Evolutionary conservation across 441 rosid genomes (phyloP).

Genomic region (Cnidoscolus chayamansa): DNA sequence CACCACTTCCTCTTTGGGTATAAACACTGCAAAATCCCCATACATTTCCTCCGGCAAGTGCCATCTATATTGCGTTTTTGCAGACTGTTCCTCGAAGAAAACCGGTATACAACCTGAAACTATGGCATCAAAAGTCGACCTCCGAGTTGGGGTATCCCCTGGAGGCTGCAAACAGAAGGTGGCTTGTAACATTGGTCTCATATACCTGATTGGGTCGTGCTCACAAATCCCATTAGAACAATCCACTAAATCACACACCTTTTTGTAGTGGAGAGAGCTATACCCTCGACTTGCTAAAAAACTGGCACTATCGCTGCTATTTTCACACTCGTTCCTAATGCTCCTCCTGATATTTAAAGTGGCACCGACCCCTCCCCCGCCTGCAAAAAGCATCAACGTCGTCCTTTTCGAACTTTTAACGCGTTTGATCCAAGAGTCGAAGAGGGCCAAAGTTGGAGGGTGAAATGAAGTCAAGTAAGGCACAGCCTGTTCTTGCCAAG

Average conservation of each 20-base stretch:
- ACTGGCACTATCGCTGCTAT: slow-evolving; percentile 15
- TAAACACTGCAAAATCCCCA: slow-evolving; percentile 54
- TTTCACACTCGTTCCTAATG: slow-evolving; percentile 68
- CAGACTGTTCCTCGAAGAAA: slow-evolving; percentile 78
- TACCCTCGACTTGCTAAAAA: slow-evolving; percentile 12
- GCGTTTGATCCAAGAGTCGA: slow-evolving; percentile 65
- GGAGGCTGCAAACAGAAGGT: slow-evolving; percentile 88
- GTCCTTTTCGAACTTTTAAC: slow-evolving; percentile 58
- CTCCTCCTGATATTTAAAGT: slow-evolving; percentile 72
- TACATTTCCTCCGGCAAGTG: slow-evolving; percentile 59
- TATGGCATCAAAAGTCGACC: slow-evolving; percentile 78
- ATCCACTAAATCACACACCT: slow-evolving; percentile 69
- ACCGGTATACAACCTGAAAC: slow-evolving; percentile 87
- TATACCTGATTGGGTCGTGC: slow-evolving; percentile 74
- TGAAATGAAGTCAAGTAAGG: slow-evolving; percentile 92
- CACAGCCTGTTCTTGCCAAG: slow-evolving; percentile 89
- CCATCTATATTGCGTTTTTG: slow-evolving; percentile 68
- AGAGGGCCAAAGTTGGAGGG: slow-evolving; percentile 54
- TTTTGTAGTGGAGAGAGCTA: slow-evolving; percentile 17
- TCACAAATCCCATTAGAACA: slow-evolving; percentile 90
- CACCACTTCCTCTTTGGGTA: slow-evolving; percentile 83
- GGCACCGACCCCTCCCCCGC: slow-evolving; percentile 67
- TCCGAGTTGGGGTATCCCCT: slow-evolving; percentile 77
- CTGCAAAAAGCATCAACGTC: slow-evolving; percentile 68
- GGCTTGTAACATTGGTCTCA: slow-evolving; percentile 73